These are phyloP conservation scores for Picochlorum sp. DNA, from an alignment of 139 green algal species.

Conservation along the genomic window DNA sequence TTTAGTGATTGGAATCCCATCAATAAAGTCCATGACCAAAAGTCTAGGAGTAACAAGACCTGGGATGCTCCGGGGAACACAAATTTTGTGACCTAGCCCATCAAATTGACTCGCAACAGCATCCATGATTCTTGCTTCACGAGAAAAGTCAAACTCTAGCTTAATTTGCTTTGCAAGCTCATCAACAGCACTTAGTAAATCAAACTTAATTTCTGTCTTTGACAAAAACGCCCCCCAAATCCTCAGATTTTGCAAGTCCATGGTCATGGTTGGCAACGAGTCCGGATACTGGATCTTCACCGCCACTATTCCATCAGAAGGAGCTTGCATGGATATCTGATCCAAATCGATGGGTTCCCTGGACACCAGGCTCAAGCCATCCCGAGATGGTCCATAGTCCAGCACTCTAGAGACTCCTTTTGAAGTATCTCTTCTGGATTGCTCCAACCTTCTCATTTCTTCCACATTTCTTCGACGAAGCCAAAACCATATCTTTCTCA, in stretches of 20 bases:
- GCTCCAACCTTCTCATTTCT: background rate
- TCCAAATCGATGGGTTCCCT: background rate
- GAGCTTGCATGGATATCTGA: slow-evolving; percentile 10
- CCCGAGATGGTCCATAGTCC: background rate
- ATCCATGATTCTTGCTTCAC: slow-evolving; percentile 84
- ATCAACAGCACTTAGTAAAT: slow-evolving; percentile 78
- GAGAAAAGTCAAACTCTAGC: slow-evolving; percentile 84
- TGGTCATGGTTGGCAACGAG: slow-evolving; percentile 58
- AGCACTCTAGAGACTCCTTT: background rate
- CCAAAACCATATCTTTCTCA: background rate
- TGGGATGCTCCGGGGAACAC: slow-evolving; percentile 57
- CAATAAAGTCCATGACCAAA: slow-evolving; percentile 87
- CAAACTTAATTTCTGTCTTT: slow-evolving; percentile 85
- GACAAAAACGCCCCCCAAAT: slow-evolving; percentile 54
- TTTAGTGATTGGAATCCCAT: slow-evolving; percentile 57
- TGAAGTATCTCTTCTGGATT: background rate
- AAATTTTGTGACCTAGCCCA: slow-evolving; percentile 35
- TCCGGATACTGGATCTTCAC: slow-evolving; percentile 87
- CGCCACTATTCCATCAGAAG: slow-evolving; percentile 59
- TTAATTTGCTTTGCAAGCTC: slow-evolving; percentile 67
- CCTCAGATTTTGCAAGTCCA: slow-evolving; percentile 74
- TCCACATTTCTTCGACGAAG: background rate
- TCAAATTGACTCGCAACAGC: slow-evolving; percentile 55
- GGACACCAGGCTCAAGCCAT: background rate
- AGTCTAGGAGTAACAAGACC: slow-evolving; percentile 60